Base-by-base conservation (phyloP, 768 basidiomycete genomes). In the Mycena epipterygia region DNA sequence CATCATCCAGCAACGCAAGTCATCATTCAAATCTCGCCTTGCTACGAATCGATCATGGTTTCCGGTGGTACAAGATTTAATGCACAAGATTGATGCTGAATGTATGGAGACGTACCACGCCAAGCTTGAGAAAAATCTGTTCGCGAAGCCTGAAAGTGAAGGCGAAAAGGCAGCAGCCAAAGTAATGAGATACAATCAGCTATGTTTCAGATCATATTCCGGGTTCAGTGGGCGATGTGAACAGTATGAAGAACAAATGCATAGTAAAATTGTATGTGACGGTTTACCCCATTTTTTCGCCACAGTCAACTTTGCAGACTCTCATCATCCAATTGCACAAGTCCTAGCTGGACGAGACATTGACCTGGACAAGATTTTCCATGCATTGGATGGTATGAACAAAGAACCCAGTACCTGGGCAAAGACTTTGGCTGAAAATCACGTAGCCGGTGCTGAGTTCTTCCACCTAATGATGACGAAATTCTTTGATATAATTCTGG, bases 381-480 rank as follows among this genome's bases (percentile, higher is more conserved):
- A 70, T 33, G 67, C 62, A 41, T 16, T 64, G 11, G 57, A 53
- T 29, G 17, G 17, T 21, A n/a, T 35, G n/a, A 8, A 37, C 8
- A 51, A 29, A 8, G 64, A 70, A 37, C 19, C 25, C 21, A 51
- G 55, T 49, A 56, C 21, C 6, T 58, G 70, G 13, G 48, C 64
- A 8, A 48, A 27, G n/a, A 11, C 30, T 21, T 1, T 65, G 6
- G 68, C 58, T 8, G 46, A 49, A 39, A 69, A 69, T 35, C 61
- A 60, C 16, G 61, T 70, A 19, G 68, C 62, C 7, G 64, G 53
- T 5, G 80, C 82, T 5, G 74, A 78, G 48, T 83, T 81, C 62
- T 83, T 81, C 64, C 71, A 81, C 56, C 75, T 81, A 44, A 67
- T 76, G 27, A 73, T 81, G 9, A 41, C 44, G 0, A 65, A 69